Conservation (phyloP, 163 green algal genomes). For the Scenedesmus sp. region DNA sequence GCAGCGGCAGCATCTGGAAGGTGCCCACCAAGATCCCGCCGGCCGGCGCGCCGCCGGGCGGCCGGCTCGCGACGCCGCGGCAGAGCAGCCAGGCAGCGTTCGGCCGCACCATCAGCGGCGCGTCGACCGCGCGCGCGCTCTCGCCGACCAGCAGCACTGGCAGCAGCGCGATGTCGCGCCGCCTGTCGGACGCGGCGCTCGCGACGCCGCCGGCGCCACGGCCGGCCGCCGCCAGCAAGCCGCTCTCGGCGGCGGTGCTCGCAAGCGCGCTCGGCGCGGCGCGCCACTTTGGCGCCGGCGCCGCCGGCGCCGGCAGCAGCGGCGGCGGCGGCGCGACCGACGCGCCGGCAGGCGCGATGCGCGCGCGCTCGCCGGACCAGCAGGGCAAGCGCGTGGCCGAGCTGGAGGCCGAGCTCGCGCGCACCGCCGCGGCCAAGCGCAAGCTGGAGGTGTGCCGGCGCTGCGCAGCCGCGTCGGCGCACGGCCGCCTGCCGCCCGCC, state of each 20-base stretch:
- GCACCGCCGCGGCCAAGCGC: background rate
- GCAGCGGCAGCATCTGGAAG: constrained; percentile 15
- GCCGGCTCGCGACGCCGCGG: background rate
- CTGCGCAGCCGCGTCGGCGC: background rate
- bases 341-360: too few relatives aligned
- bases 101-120: constrained; percentile 13
- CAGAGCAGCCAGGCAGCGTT: constrained; percentile 28
- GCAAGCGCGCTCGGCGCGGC: background rate
- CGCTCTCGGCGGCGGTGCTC: background rate
- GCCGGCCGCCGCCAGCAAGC: background rate
- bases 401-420: constrained; percentile 11
- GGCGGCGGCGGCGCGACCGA: constrained; percentile 14
- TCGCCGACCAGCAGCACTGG: constrained; percentile 13
- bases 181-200: background rate
- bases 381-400: constrained; percentile 17
- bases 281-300: too few relatives aligned
- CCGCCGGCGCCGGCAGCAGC: constrained; percentile 20
- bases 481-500: background rate
- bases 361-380: constrained; percentile 23
- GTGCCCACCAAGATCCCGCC: too few relatives aligned
- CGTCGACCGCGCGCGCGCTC: background rate
- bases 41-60: background rate
- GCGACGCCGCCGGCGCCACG: background rate
- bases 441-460: constrained; percentile 6
- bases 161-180: constrained; percentile 21